Evolutionary conservation across 2,329 filamentous ascomycete species (phyloP).

Genomic region (Ophiocordyceps robertsii): DNA sequence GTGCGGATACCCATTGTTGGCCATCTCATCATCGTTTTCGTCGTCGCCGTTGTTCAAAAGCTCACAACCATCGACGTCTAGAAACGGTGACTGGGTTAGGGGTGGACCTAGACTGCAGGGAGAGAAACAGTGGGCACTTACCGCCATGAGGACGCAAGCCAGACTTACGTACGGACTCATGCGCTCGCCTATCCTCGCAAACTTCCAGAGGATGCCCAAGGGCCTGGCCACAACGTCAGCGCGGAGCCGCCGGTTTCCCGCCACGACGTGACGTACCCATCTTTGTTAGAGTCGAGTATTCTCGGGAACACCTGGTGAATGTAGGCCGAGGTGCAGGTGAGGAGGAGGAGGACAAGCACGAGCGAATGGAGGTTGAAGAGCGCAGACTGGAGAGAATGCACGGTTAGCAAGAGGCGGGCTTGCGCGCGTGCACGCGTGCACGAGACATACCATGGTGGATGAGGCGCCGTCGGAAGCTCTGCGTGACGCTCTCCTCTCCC

Average conservation of each 20-base stretch:
- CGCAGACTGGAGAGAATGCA: constrained; percentile 51
- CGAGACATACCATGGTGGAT: background rate
- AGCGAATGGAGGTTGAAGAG: constrained; percentile 99
- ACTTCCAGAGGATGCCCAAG: constrained; percentile 91
- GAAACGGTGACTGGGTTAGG: too few relatives aligned
- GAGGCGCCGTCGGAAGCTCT: too few relatives aligned
- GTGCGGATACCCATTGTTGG: too few relatives aligned
- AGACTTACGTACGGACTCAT: constrained; percentile 91
- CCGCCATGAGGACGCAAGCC: constrained; percentile 89
- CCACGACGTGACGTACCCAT: constrained; percentile 46
- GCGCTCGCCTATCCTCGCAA: constrained; percentile 79
- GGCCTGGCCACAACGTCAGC: constrained; percentile 31
- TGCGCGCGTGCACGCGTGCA: background rate
- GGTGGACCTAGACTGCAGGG: background rate
- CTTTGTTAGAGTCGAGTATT: constrained; percentile 85
- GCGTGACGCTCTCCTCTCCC: too few relatives aligned
- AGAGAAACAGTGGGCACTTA: constrained; percentile 20
- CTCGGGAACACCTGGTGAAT: constrained; percentile 79
- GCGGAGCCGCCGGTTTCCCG: background rate
- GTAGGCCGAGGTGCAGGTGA: constrained; percentile 94
- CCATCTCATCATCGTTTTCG: too few relatives aligned
- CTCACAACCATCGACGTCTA: background rate
- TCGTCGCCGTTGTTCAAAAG: background rate
- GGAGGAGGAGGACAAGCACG: constrained; percentile 81
- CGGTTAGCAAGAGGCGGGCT: background rate